These are phyloP conservation scores for Prinsepia uniflora DNA, from an alignment of 306 rosid species.

Conservation along the genomic window DNA sequence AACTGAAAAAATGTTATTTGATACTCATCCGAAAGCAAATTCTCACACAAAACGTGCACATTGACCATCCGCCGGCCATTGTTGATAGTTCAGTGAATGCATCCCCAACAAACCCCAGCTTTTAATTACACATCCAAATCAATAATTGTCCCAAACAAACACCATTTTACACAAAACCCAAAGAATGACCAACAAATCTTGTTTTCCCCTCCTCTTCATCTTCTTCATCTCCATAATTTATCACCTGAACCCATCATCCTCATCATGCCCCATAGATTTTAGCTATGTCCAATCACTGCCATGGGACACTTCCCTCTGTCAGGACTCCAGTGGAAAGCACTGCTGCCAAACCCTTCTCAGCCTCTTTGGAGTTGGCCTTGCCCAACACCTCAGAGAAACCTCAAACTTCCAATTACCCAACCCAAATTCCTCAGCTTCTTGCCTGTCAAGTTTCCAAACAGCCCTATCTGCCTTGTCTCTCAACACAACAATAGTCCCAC, in stretches of 20 bases:
- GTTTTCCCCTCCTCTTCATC: constrained; percentile 2
- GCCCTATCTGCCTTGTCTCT: constrained; percentile 37
- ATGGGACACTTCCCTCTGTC: constrained; percentile 69
- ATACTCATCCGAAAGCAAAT: not conserved
- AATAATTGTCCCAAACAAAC: not conserved
- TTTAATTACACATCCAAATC: not conserved
- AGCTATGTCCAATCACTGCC: constrained; percentile 60
- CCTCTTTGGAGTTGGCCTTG: constrained; percentile 58
- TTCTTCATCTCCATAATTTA: constrained; percentile 17
- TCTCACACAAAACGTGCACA: constrained; percentile 6
- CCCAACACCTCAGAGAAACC: constrained; percentile 57
- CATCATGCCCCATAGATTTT: constrained; percentile 67
- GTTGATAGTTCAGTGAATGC: not conserved
- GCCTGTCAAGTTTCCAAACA: constrained; percentile 44
- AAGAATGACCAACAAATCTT: constrained; percentile 10
- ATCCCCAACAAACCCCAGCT: not conserved
- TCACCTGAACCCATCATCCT: not conserved
- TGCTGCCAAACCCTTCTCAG: constrained; percentile 70
- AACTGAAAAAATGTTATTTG: too few relatives aligned
- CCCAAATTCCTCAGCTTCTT: constrained; percentile 40
- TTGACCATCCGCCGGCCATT: constrained; percentile 8
- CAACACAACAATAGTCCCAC: constrained; percentile 27
- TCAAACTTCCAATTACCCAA: constrained; percentile 49
- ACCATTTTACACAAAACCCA: not conserved
- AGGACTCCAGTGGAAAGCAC: constrained; percentile 20